phyloP scores from a whole-genome alignment of 768 basidiomycete genomes.

The Suillus bovinus region DNA sequence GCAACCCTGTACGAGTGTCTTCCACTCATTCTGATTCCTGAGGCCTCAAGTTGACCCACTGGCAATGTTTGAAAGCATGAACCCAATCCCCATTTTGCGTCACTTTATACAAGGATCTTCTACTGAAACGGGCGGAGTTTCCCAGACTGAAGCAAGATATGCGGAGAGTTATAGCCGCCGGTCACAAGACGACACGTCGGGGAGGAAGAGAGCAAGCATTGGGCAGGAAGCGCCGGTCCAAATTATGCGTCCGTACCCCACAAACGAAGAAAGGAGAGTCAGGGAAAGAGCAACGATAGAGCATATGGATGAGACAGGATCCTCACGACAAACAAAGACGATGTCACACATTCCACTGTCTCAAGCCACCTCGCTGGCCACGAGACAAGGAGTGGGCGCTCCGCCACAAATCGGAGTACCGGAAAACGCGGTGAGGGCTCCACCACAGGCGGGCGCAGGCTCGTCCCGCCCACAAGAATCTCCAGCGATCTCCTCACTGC shows the following conservation, averaged over 20 bases:
- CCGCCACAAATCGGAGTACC: no score
- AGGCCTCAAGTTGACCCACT: not conserved
- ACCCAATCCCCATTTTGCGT: not conserved
- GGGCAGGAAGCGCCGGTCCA: not conserved
- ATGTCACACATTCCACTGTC: not conserved
- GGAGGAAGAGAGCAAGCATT: not conserved
- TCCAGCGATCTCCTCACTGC: not conserved
- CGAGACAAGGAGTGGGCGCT: not conserved
- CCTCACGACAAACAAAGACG: not conserved
- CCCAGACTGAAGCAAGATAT: not conserved
- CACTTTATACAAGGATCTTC: not conserved
- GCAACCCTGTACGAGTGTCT: no score
- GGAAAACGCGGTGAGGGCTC: not conserved
- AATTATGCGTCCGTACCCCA: not conserved
- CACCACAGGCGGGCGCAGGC: not conserved
- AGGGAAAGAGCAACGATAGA: no score
- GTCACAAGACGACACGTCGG: not conserved
- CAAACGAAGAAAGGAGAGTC: not conserved
- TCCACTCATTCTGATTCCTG: not conserved
- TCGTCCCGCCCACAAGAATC: not conserved
- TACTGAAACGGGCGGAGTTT: not conserved
- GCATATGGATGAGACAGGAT: not conserved
- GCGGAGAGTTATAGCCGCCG: not conserved
- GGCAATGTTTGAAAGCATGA: not conserved
- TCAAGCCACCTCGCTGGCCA: not conserved